Evolutionary conservation across 2,329 filamentous ascomycete species (phyloP), one percentile per base, ranked within the genome.

Genomic region (Blastomyces emzantsi): DNA sequence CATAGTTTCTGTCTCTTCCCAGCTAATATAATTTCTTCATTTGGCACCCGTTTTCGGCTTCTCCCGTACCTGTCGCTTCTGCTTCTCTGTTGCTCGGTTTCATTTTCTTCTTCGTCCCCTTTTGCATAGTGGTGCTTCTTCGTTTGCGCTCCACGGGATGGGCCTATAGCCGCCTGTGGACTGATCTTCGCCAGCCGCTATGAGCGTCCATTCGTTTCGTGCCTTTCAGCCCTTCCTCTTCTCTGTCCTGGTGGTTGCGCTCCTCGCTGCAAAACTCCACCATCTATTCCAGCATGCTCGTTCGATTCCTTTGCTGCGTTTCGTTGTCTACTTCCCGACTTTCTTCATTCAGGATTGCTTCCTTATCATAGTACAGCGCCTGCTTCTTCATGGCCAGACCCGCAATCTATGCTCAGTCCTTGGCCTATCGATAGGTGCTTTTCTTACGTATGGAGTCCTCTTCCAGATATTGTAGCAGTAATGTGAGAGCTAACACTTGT

Each of bases 281-380:
- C 70, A 73, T 67, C 59, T 74, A 2, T 63, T 70, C 22, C 71
- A 69, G 43, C 71, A 74, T 68, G 66, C 58, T 8, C 55, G 63
- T 41, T 70, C 69, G 1, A 65, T 74, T 54, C 66, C 68, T 25
- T 52, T 39, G 6, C 30, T 64, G 19, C 63, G 62, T 39, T 68
- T 74, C 43, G 64, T 69, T 13, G 60, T 73, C 15, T 74, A 72
- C 41, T 68, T 73, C n/a, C 69, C 70, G 7, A 72, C 72, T 2
- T 70, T 74, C 45, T 73, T 73, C 62, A 64, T 73, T 2, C 64
- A 69, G 15, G 72, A 74, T 64, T 61, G 60, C 2, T 28, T 73
- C 11, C 64, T 72, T n/a, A 68, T 64, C n/a, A 54, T 68, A 19
- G 56, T 63, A 3, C 64, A 63, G 19, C 69, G 72, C 66, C 41